Percentiles rank a stretch among this genome's conserved stretches.
Evolutionary conservation across 1,139 yeast genomes (phyloP).

Genomic region (Protomyces inouyei): DNA sequence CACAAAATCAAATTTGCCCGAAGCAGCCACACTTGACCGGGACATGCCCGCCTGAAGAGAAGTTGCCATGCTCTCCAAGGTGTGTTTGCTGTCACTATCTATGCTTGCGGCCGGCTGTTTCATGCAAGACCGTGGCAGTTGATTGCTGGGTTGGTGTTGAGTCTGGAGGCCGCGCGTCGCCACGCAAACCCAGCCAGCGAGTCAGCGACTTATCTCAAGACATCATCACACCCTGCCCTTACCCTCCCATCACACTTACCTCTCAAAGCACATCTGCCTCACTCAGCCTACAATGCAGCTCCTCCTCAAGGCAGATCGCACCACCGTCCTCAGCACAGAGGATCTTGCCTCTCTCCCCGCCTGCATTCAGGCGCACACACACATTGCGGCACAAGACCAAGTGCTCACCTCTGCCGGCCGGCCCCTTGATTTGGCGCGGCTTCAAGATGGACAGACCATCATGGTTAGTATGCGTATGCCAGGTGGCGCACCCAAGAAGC

Average conservation of each 20-base stretch:
- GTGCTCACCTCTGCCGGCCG: constrained; percentile 14
- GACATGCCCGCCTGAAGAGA: no score
- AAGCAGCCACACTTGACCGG: no score
- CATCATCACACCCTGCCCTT: neutral
- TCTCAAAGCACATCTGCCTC: neutral
- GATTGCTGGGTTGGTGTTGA: no score
- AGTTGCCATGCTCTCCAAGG: no score
- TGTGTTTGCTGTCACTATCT: no score
- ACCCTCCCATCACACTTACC: neutral
- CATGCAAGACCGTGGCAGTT: no score
- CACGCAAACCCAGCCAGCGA: no score
- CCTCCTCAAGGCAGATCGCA: constrained; percentile 6
- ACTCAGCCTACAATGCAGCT: constrained; percentile 2
- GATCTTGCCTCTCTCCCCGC: constrained; percentile 6
- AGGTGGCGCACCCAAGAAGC: constrained; percentile 31
- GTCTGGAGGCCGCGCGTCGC: no score
- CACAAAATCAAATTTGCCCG: no score
- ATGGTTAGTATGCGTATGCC: constrained; percentile 4
- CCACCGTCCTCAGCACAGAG: constrained; percentile 4
- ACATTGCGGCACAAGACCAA: constrained; percentile 6
- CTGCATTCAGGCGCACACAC: constrained; percentile 1
- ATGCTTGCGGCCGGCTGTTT: no score
- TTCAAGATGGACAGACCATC: constrained; percentile 4
- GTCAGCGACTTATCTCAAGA: no score
- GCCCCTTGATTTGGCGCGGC: constrained; percentile 1